Percentiles rank a stretch among this genome's conserved stretches.
phyloP scores from a whole-genome alignment of 768 basidiomycete genomes.

The Phanerochaete sordida region DNA sequence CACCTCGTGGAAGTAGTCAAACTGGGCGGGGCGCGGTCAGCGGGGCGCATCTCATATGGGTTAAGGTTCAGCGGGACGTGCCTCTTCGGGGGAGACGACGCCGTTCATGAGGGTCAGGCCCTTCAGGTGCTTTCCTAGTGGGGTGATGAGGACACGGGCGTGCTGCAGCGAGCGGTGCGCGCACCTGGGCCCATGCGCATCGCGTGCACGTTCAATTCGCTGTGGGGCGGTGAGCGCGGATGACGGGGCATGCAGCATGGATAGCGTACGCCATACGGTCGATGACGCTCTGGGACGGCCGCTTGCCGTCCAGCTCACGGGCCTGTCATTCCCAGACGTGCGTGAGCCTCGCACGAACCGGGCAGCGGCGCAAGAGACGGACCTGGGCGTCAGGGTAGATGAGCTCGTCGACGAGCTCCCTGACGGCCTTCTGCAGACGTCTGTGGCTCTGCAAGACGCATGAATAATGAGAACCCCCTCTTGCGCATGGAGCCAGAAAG shows the following conservation, averaged over 20 bases:
- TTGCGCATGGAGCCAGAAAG: slow-evolving; percentile 17
- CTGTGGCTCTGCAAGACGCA: slow-evolving; percentile 51
- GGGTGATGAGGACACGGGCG: background rate
- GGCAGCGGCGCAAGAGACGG: background rate
- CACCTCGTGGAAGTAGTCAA: slow-evolving; percentile 89
- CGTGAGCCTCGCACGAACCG: background rate
- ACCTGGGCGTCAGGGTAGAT: slow-evolving; percentile 45
- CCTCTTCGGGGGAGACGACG: slow-evolving; percentile 70
- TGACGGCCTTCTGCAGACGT: slow-evolving; percentile 54
- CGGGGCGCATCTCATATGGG: background rate
- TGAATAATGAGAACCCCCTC: slow-evolving; percentile 32
- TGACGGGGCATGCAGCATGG: background rate
- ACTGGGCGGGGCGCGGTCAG: slow-evolving; percentile 28
- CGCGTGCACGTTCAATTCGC: slow-evolving; percentile 72
- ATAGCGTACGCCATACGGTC: slow-evolving; percentile 81
- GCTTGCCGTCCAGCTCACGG: slow-evolving; percentile 85
- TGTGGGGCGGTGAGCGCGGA: slow-evolving; percentile 21
- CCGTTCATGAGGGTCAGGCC: slow-evolving; percentile 76
- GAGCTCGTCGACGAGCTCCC: slow-evolving; percentile 65
- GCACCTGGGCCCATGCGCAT: slow-evolving; percentile 90
- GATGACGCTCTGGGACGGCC: slow-evolving; percentile 73
- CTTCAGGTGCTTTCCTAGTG: slow-evolving; percentile 64
- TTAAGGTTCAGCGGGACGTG: slow-evolving; percentile 5
- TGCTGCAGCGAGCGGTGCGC: background rate
- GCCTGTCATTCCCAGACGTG: slow-evolving; percentile 23